A percentile compares a stretch with the other conserved stretches of the same genome.
Conservation (phyloP, 352 stramenopile genomes). For the Pythium volutum region DNA sequence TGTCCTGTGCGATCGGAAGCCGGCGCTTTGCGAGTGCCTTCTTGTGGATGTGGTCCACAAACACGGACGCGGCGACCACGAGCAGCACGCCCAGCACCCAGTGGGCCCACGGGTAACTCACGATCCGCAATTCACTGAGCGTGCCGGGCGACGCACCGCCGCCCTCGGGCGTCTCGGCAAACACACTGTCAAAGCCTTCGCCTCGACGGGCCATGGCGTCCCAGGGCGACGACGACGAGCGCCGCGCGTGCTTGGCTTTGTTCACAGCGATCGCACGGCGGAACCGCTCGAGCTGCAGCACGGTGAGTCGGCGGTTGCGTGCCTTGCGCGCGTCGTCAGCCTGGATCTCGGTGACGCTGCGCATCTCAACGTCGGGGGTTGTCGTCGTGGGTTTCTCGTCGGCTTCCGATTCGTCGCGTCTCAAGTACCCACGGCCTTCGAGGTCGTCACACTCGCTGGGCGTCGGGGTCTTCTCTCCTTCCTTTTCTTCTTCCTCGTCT, state of each 20-base stretch:
- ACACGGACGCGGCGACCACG: constrained; percentile 51
- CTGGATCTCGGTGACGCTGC: constrained; percentile 13
- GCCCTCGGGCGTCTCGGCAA: constrained; percentile 19
- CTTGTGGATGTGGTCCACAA: constrained; percentile 48
- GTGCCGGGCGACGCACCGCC: neutral
- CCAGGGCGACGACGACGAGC: constrained; percentile 18
- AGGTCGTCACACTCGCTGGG: constrained; percentile 20
- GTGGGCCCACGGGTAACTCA: constrained; percentile 56
- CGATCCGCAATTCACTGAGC: constrained; percentile 41
- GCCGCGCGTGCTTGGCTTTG: constrained; percentile 10
- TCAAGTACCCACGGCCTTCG: constrained; percentile 17
- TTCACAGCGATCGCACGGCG: constrained; percentile 26
- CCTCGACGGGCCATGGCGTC: constrained; percentile 19
- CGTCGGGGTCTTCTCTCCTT: neutral
- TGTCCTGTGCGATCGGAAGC: neutral
- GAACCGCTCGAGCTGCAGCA: constrained; percentile 36
- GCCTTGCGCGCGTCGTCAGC: constrained; percentile 6
- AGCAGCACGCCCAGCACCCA: constrained; percentile 54
- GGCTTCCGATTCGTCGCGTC: constrained; percentile 12
- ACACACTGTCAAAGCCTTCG: constrained; percentile 31
- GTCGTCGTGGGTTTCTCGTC: neutral
- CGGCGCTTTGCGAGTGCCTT: constrained; percentile 21
- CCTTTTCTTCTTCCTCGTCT: neutral
- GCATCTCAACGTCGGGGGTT: constrained; percentile 26
- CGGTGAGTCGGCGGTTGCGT: constrained; percentile 27